A percentile compares a stretch with the other conserved stretches of the same genome.
These are phyloP conservation scores for Chamaenerion angustifolium DNA, from an alignment of 345 rosid species.

Conservation along the genomic window DNA sequence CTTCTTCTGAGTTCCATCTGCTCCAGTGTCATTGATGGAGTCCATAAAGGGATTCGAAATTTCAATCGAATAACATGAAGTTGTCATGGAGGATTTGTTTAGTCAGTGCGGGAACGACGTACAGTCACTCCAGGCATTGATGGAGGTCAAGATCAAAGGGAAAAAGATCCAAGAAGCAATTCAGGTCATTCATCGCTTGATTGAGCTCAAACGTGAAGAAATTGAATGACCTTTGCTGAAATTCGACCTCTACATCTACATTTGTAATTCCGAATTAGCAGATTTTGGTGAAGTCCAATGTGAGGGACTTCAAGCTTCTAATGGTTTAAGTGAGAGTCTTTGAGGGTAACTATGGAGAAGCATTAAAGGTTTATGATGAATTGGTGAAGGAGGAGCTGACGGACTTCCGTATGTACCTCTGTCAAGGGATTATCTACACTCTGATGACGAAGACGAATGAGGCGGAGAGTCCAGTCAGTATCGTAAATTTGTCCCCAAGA, in stretches of 20 bases:
- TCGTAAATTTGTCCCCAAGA: conserved; percentile 59
- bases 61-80: conserved; percentile 28
- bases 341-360: conserved; percentile 52
- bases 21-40: conserved; percentile 28
- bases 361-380: conserved; percentile 67
- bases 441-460: conserved; percentile 61
- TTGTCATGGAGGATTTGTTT: conserved; percentile 34
- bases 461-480: conserved; percentile 83
- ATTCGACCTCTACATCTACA: conserved; percentile 39
- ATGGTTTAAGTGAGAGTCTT: conserved; percentile 65
- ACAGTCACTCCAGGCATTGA: conserved; percentile 38
- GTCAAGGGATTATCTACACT: conserved; percentile 77
- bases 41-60: conserved; percentile 7
- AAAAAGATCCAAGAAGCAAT: conserved; percentile 42
- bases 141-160: conserved; percentile 54
- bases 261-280: conserved; percentile 58
- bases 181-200: conserved; percentile 44
- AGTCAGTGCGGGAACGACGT: conserved; percentile 29
- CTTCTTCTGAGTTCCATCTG: too few relatives aligned
- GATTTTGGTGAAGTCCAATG: conserved; percentile 41
- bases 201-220: conserved; percentile 61
- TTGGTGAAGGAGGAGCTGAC: conserved; percentile 78
- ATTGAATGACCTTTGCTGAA: conserved; percentile 63
- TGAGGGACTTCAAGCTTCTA: conserved; percentile 69
- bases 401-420: conserved; percentile 83